Conservation (phyloP, 306 rosid species). For the Rosa chinensis region DNA sequence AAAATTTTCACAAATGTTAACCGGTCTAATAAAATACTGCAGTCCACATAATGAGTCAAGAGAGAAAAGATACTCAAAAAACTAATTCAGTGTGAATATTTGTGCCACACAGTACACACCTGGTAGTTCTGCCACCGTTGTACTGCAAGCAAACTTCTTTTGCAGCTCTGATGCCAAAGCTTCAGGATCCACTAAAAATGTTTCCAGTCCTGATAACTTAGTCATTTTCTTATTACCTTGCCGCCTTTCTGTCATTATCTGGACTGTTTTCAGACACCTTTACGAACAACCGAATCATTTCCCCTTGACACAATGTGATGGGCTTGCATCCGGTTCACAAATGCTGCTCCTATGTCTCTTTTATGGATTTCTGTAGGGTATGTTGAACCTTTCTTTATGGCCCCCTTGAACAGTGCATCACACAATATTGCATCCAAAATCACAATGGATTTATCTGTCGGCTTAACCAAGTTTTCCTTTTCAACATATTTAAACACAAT, state of each 20-base stretch:
- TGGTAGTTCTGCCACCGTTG: slow-evolving; percentile 79
- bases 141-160: slow-evolving; percentile 96
- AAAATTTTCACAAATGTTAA: no score
- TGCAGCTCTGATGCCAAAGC: slow-evolving; percentile 89
- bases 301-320: slow-evolving; percentile 88
- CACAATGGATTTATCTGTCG: slow-evolving; percentile 52
- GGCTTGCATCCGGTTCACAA: slow-evolving; percentile 82
- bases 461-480: slow-evolving; percentile 75
- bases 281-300: slow-evolving; percentile 77
- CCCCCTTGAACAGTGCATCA: slow-evolving; percentile 86
- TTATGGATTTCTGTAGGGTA: slow-evolving; percentile 91
- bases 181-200: slow-evolving; percentile 81
- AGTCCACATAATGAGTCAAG: background rate
- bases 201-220: slow-evolving; percentile 78
- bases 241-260: slow-evolving; percentile 82
- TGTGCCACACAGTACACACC: slow-evolving; percentile 50
- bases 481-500: slow-evolving; percentile 72
- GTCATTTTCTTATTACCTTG: slow-evolving; percentile 97
- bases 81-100: background rate
- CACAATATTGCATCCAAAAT: slow-evolving; percentile 73
- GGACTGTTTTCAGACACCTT: slow-evolving; percentile 81
- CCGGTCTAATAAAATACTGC: background rate
- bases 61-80: background rate
- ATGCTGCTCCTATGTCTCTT: slow-evolving; percentile 68
- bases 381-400: slow-evolving; percentile 75